Base-by-base conservation (phyloP, 257 asterid genomes). In the Coffea eugenioides region DNA sequence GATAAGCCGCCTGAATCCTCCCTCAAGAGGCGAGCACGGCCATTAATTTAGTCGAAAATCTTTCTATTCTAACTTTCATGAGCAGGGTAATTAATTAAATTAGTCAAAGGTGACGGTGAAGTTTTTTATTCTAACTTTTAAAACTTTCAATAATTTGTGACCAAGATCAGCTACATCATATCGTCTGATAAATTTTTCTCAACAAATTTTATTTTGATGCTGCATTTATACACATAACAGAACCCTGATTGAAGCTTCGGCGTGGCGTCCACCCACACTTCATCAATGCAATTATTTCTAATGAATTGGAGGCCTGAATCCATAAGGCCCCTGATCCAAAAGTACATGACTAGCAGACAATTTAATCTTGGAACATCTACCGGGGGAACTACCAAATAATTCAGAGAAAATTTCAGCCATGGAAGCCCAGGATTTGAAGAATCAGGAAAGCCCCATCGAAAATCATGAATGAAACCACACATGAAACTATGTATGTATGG, bases 341-440 rank as follows among this genome's bases (percentile, higher is more conserved):
- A 65, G 85, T 77, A 81, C 72, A 76, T 74, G 78, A 73, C 76
- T 80, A 78, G 13, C 46, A 45, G 85, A 79, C 83, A 82, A 73
- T 69, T 76, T 21, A 64, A 79, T 31, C 81, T 84, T 80, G 16
- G 77, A 65, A 68, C 23, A 52, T 59, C 72, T 39, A 43, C 31
- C 25, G 6, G 73, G 73, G 20, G 15, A 79, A n/a, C 43, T 1
- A 81, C 54, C 61, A 77, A 51, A 77, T 70, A 69, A 70, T 15
- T 75, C 76, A 57, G n/a, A 36, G n/a, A 15, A 75, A 52, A 6
- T 70, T 36, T 71, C 82, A 82, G 78, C 84, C 80, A 75, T 81
- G 77, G 74, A 75, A 46, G 43, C 64, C 46, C 34, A 61, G 78
- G 71, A 73, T 57, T 79, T 77, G 77, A 76, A 79, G 79, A 75